Conservation (phyloP, 2,329 filamentous ascomycete species). For the Ascochyta clinopodiicola region DNA sequence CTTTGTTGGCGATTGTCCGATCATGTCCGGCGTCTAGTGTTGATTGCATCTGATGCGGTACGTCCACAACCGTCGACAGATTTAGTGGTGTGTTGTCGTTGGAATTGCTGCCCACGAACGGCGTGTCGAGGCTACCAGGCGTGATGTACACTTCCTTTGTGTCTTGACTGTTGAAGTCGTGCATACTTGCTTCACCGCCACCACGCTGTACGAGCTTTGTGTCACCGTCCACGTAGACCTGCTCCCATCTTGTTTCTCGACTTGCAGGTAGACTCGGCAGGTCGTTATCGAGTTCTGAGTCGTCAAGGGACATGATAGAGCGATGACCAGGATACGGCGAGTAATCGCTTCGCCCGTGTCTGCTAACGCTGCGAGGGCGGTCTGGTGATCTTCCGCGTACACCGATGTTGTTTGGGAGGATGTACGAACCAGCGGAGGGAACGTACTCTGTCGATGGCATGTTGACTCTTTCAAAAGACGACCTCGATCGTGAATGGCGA, state of each 20-base stretch:
- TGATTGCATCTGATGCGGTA: slow-evolving; percentile 23
- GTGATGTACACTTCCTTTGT: slow-evolving; percentile 46
- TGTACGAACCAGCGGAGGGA: slow-evolving; percentile 54
- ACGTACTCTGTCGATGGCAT: slow-evolving; percentile 53
- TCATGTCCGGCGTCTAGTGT: slow-evolving; percentile 18
- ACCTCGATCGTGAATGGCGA: slow-evolving; percentile 33
- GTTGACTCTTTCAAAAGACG: slow-evolving; percentile 41
- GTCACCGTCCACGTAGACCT: slow-evolving; percentile 49
- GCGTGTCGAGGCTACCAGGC: slow-evolving; percentile 39
- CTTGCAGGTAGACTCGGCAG: slow-evolving; percentile 43
- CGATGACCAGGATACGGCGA: slow-evolving; percentile 44
- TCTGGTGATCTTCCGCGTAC: slow-evolving; percentile 36
- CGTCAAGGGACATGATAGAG: slow-evolving; percentile 49
- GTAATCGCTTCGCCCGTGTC: slow-evolving; percentile 45
- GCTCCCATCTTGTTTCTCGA: slow-evolving; percentile 47
- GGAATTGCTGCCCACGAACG: slow-evolving; percentile 33
- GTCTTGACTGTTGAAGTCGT: slow-evolving; percentile 42
- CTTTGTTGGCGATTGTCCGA: slow-evolving; percentile 33
- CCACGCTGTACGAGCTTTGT: slow-evolving; percentile 46
- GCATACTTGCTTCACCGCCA: slow-evolving; percentile 38
- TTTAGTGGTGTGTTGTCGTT: slow-evolving; percentile 35
- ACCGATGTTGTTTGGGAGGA: slow-evolving; percentile 39
- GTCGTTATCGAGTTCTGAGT: slow-evolving; percentile 48
- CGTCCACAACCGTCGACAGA: slow-evolving; percentile 31
- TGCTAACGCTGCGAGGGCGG: slow-evolving; percentile 24